phyloP scores from a whole-genome alignment of 495 filamentous ascomycete genomes.

The Apiosordaria backusii region DNA sequence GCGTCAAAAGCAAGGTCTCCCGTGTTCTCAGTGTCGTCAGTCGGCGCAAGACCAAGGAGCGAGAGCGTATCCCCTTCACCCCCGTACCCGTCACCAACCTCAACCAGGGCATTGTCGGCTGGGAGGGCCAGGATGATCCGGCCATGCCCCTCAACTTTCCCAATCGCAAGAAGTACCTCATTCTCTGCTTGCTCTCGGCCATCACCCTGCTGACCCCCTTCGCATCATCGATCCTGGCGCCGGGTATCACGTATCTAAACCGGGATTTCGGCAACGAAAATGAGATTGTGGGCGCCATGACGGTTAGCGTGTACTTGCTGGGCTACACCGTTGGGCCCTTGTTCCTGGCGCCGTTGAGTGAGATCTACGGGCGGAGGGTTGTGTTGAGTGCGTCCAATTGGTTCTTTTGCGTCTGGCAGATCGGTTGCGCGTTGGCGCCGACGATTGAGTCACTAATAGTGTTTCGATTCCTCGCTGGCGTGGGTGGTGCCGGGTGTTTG shows the following conservation, averaged over 20 bases:
- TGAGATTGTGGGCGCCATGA: conserved; percentile 34
- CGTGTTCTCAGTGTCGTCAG: conserved; percentile 20
- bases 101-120: conserved; percentile 49
- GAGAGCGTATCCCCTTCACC: conserved; percentile 23
- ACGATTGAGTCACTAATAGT: conserved; percentile 56
- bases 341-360: conserved; percentile 65
- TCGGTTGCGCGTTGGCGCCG: conserved; percentile 64
- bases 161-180: conserved; percentile 60
- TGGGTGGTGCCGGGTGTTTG: conserved; percentile 33
- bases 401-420: conserved; percentile 67
- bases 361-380: conserved; percentile 67
- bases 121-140: conserved; percentile 63
- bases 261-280: conserved; percentile 49
- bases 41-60: conserved; percentile 16
- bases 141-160: conserved; percentile 70
- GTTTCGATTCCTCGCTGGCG: conserved; percentile 62
- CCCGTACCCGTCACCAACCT: conserved; percentile 45
- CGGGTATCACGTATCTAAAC: conserved; percentile 53
- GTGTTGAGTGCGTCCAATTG: conserved; percentile 60
- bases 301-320: conserved; percentile 44
- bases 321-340: conserved; percentile 45
- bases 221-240: conserved; percentile 64
- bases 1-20: conserved; percentile 23
- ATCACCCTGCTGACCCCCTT: conserved; percentile 62
- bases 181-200: conserved; percentile 49